A percentile compares a stretch with the other conserved stretches of the same genome.
These are phyloP conservation scores for Suillus subaureus DNA, from an alignment of 768 basidiomycete species.

Conservation along the genomic window DNA sequence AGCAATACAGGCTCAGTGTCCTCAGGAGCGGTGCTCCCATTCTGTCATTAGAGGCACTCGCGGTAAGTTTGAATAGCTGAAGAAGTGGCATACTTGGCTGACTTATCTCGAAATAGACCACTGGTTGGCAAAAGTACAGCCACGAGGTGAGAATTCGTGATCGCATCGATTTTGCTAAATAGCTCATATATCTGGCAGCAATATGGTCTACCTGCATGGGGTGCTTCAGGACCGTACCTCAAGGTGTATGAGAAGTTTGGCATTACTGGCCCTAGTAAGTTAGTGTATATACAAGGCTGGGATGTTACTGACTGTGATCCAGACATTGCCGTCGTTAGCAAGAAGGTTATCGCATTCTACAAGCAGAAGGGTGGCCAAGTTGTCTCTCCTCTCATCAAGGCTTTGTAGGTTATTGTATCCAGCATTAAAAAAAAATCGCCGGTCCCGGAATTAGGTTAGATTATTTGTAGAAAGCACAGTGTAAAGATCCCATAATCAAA, in stretches of 20 bases:
- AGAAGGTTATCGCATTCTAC: constrained; percentile 89
- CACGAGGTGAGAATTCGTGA: constrained; percentile 59
- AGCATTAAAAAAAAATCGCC: neutral
- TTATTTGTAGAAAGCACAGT: constrained; percentile 4
- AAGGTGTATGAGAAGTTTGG: constrained; percentile 93
- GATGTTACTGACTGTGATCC: constrained; percentile 12
- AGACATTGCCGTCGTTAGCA: constrained; percentile 80
- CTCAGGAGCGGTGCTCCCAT: constrained; percentile 89
- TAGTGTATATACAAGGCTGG: neutral
- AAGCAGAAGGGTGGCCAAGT: constrained; percentile 72
- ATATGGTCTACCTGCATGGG: constrained; percentile 76
- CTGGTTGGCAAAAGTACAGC: constrained; percentile 88
- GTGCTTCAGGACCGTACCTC: constrained; percentile 87
- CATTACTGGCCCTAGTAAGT: constrained; percentile 73
- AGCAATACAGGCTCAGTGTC: constrained; percentile 80
- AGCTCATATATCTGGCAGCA: constrained; percentile 45
- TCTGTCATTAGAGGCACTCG: constrained; percentile 84
- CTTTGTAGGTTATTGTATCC: constrained; percentile 42
- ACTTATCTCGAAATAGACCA: constrained; percentile 42
- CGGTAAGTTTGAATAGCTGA: constrained; percentile 38
- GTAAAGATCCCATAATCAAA: constrained; percentile 20
- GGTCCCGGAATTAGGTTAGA: neutral
- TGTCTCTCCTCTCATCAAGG: constrained; percentile 76
- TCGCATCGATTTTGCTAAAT: constrained; percentile 3
- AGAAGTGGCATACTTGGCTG: constrained; percentile 2